A percentile compares a stretch with the other conserved stretches of the same genome.
phyloP scores from a whole-genome alignment of 257 asterid genomes.

The Voacanga thouarsii region DNA sequence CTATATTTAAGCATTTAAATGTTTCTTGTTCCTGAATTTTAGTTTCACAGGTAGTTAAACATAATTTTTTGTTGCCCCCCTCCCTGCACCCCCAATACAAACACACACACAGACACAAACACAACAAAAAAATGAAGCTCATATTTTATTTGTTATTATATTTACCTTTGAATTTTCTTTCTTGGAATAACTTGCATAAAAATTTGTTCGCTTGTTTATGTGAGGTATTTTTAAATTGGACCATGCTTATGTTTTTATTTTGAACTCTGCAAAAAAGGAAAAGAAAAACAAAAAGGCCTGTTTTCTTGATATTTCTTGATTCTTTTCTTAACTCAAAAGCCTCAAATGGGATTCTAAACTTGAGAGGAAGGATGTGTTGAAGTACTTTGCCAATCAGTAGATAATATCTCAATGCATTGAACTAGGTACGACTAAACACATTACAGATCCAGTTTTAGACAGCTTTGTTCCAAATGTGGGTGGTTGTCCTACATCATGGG shows the following conservation, averaged over 20 bases:
- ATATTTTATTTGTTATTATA: not conserved
- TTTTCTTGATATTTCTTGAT: not conserved
- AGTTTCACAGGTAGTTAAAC: not conserved
- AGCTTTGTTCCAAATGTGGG: not conserved
- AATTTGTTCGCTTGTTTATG: not conserved
- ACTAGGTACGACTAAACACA: not conserved
- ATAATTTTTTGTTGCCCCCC: too few species aligned
- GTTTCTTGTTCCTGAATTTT: not conserved
- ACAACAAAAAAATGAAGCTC: not conserved
- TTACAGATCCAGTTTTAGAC: not conserved
- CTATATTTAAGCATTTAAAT: not conserved
- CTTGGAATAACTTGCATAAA: not conserved
- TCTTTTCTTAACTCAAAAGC: not conserved
- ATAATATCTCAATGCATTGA: not conserved
- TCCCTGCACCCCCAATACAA: too few species aligned
- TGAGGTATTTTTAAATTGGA: not conserved
- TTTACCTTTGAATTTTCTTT: not conserved
- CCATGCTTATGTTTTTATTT: not conserved
- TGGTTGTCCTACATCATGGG: not conserved
- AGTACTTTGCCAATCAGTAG: not conserved
- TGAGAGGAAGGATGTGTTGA: not conserved
- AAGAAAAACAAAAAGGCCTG: not conserved
- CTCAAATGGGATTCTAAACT: not conserved
- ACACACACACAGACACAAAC: too few species aligned
- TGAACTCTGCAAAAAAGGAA: not conserved